Evolutionary conservation across 1,284 basidiomycete species (phyloP), one percentile per base, ranked within the genome.

Genomic region (Ustanciosporium gigantosporum): DNA sequence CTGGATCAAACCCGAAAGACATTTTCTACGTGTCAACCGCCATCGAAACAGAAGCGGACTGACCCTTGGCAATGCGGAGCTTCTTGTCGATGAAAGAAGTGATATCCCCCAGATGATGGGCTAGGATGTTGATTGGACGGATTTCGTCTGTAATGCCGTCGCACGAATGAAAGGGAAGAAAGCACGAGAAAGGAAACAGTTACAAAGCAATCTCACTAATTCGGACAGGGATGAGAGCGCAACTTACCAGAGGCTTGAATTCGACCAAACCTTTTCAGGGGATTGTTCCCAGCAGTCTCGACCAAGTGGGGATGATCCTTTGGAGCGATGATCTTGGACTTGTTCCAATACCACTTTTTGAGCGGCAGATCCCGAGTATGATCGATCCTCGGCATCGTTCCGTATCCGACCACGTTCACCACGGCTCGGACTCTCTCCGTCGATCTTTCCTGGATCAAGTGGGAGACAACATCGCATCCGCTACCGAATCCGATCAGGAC

Each of bases 401-500:
- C 41, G 36, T 61, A 51, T 9, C 59, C 69, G n/a, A 72, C 45
- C 7, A 71, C 49, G 40, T 64, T 57, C 16, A 68, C 52, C 8
- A 68, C 34, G n/a, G 66, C 69, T 21, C 14, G 15, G 8, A 70
- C 59, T 25, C 53, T 37, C n/a, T n/a, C n/a, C 22, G 46, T 31
- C 16, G 27, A 37, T 5, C 76, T 84, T 21, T 82, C 74, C 31
- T 85, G 83, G 25, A 95, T 80, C 25, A 96, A 81, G 25, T 87
- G 83, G 79, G 89, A 85, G 42, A 95, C 67, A 1, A 86, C 83
- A 22, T 84, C 81, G 67, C 88, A 90, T 0, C 89, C 93, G 0
- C 85, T 83, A 3, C 91, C 91, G 68, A 93, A 89, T 1, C 91
- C 91, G 35, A 98, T 84, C 7, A 98, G 74, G 19, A 96, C 81